Conservation (phyloP, 2,329 filamentous ascomycete species). For the Alternaria longipes region DNA sequence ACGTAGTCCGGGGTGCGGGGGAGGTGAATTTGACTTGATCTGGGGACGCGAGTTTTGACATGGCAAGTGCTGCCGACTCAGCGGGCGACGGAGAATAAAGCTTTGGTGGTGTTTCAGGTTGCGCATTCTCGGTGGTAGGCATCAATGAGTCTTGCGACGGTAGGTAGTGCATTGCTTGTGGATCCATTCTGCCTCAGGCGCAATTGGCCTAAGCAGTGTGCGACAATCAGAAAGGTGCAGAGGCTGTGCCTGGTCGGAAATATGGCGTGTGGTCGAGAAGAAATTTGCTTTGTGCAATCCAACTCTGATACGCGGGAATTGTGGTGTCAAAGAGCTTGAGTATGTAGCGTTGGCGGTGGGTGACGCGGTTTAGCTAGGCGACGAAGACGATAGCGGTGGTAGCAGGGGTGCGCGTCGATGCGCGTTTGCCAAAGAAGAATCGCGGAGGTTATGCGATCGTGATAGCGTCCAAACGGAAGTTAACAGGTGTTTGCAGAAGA, state of each 20-base stretch:
- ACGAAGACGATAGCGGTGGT: slow-evolving; percentile 22
- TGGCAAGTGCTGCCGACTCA: slow-evolving; percentile 25
- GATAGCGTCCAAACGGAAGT: slow-evolving; percentile 3
- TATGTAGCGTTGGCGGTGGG: slow-evolving; percentile 10
- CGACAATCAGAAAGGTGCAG: slow-evolving; percentile 40
- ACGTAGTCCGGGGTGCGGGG: slow-evolving; percentile 56
- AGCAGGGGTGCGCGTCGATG: slow-evolving; percentile 30
- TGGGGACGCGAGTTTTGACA: slow-evolving; percentile 35
- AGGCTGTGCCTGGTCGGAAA: not conserved
- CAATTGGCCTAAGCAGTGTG: slow-evolving; percentile 28
- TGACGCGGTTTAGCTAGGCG: slow-evolving; percentile 13
- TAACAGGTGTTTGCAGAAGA: slow-evolving; percentile 5
- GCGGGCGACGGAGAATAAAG: slow-evolving; percentile 32
- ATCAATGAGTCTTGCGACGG: slow-evolving; percentile 41
- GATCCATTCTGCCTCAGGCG: slow-evolving; percentile 42
- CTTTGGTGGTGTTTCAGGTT: slow-evolving; percentile 40
- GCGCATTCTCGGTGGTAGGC: slow-evolving; percentile 43
- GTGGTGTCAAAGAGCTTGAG: slow-evolving; percentile 5
- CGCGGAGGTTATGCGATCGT: slow-evolving; percentile 22
- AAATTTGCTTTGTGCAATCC: slow-evolving; percentile 18
- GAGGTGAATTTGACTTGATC: slow-evolving; percentile 45
- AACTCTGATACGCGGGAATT: slow-evolving; percentile 11
- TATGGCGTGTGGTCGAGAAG: slow-evolving; percentile 4
- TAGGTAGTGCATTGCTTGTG: slow-evolving; percentile 37
- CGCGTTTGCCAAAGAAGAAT: slow-evolving; percentile 28